A percentile compares a stretch with the other conserved stretches of the same genome.
These are phyloP conservation scores for Starmerella etchellsii DNA, from an alignment of 805 yeast genomes.

Conservation along the genomic window DNA sequence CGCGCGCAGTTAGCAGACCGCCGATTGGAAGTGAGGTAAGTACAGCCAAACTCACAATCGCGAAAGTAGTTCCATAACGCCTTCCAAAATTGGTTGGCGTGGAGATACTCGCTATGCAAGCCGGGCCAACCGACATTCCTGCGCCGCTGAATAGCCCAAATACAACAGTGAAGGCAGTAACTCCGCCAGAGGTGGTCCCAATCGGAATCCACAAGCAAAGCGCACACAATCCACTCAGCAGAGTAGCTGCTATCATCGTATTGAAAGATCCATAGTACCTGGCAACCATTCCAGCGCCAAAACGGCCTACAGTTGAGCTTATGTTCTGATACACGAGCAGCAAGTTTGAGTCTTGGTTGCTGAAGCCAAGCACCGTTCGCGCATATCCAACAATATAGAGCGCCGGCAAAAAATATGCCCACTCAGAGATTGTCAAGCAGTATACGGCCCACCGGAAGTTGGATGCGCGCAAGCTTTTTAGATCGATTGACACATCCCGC, in stretches of 20 bases:
- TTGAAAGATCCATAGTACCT: conserved; percentile 44
- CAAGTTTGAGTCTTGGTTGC: conserved; percentile 23
- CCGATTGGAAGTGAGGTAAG: conserved; percentile 30
- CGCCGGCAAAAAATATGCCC: conserved; percentile 37
- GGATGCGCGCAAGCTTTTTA: conserved; percentile 21
- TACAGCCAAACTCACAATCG: conserved; percentile 28
- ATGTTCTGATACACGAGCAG: conserved; percentile 38
- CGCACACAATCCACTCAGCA: conserved; percentile 34
- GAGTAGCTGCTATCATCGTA: conserved; percentile 37
- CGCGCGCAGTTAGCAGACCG: conserved; percentile 22
- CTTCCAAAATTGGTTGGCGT: conserved; percentile 51
- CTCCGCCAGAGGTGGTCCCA: conserved; percentile 29
- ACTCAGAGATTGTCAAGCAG: conserved; percentile 32
- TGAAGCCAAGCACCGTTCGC: conserved; percentile 32
- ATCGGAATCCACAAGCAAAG: conserved; percentile 53
- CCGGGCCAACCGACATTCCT: conserved; percentile 51
- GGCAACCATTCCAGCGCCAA: conserved; percentile 43
- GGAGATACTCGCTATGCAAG: conserved; percentile 50
- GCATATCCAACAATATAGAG: conserved; percentile 50
- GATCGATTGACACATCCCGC: conserved; percentile 21
- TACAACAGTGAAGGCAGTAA: conserved; percentile 39
- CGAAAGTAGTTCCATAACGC: conserved; percentile 52
- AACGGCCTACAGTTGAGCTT: conserved; percentile 41
- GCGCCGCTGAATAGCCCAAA: conserved; percentile 37
- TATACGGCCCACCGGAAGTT: conserved; percentile 20